Evolutionary conservation across 495 filamentous ascomycete species (phyloP).

Genomic region (Tuber calosporum): DNA sequence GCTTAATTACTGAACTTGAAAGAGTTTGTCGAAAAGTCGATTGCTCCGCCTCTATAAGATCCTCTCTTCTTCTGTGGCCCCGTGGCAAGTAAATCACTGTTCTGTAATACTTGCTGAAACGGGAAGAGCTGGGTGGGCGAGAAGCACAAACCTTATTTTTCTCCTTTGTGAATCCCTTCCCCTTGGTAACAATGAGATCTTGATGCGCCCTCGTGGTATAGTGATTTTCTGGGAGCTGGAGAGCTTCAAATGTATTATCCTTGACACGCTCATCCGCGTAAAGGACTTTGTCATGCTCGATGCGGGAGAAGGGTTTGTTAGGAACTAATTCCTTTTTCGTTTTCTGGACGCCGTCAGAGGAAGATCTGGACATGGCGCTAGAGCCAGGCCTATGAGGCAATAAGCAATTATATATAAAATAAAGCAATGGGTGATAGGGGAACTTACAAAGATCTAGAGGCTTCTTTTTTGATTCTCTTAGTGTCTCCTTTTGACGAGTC

Average conservation of each 20-base stretch:
- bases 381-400: slow-evolving; percentile 32
- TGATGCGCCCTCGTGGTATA: slow-evolving; percentile 82
- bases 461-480: slow-evolving; percentile 29
- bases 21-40: slow-evolving; percentile 69
- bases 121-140: not conserved
- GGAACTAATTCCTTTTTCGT: slow-evolving; percentile 50
- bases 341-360: slow-evolving; percentile 41
- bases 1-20: slow-evolving; percentile 80
- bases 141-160: slow-evolving; percentile 82
- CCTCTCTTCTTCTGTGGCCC: slow-evolving; percentile 61
- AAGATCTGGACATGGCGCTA: slow-evolving; percentile 16
- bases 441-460: slow-evolving; percentile 33
- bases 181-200: slow-evolving; percentile 81
- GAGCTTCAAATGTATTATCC: slow-evolving; percentile 42
- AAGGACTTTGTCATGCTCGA: slow-evolving; percentile 52
- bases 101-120: slow-evolving; percentile 16
- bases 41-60: slow-evolving; percentile 73
- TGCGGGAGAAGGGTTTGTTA: slow-evolving; percentile 58
- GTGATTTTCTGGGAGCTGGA: slow-evolving; percentile 57
- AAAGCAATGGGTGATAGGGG: slow-evolving; percentile 27
- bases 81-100: slow-evolving; percentile 10
- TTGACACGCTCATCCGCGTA: slow-evolving; percentile 48
- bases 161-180: slow-evolving; percentile 98
- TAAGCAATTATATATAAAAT: slow-evolving; percentile 20
- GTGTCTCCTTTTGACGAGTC: slow-evolving; percentile 48